Evolutionary conservation across 1,284 basidiomycete genomes (phyloP), one percentile per base, ranked within the genome.

Genomic region (Cryptococcus floricola): DNA sequence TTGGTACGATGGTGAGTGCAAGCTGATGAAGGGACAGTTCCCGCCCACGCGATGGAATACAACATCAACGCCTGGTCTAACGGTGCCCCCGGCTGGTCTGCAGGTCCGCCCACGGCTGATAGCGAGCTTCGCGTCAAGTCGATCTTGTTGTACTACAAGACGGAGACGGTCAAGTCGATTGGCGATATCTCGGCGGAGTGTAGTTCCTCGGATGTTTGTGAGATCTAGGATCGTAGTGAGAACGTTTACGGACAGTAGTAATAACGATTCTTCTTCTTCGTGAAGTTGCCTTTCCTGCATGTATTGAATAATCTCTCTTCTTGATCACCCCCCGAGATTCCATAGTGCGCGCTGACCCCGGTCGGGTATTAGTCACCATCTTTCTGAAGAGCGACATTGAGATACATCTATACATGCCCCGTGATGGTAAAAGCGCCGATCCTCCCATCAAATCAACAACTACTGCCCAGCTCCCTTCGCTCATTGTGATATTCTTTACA

Each of bases 81-180:
- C 45, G 47, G 47, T 19, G 19, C 10, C 9, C n/a, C 49, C 25
- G 45, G 58, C 8, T 59, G 53, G 58, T 50, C 50, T 8, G 58
- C 37, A 8, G 39, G n/a, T 2, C 34, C 39, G 10, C 58, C 58
- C 14, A 41, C 23, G 3, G 27, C 25, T 12, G 58, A 59, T 39
- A 41, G 45, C 0, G 39, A 42, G 12, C 39, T 59, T 41, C 46
- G 41, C 44, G 53, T 59, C 19, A 55, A 52, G 38, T 50, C 38
- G 37, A 50, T 59, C 39, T 38, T 56, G 41, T 53, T 56, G 39
- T 59, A 59, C 27, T 59, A 59, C 39, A 50, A 49, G 46, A 59
- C 58, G n/a, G 54, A 59, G 39, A 39, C 37, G 19, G 38, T 47
- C 9, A 27, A 44, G 34, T 14, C 46, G 5, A 48, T 48, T 18